These are phyloP conservation scores for Paramyrothecium roridum DNA, from an alignment of 2,329 filamentous ascomycete species.

Conservation along the genomic window DNA sequence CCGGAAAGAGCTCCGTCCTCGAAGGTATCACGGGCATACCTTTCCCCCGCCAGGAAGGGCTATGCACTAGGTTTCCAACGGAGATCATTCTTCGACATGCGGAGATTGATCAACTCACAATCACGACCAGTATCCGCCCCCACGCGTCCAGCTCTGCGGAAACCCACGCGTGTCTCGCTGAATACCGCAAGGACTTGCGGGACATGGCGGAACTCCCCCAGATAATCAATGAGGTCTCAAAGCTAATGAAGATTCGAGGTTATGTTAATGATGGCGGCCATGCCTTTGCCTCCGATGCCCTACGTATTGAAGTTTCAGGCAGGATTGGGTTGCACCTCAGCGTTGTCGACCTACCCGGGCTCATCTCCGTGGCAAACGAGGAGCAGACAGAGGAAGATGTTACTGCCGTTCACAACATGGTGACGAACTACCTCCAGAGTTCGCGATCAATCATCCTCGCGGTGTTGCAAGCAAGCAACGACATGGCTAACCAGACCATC, in stretches of 20 bases:
- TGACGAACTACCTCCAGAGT: constrained; percentile 36
- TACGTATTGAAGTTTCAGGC: constrained; percentile 18
- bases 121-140: constrained; percentile 13
- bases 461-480: constrained; percentile 36
- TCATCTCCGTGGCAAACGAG: constrained; percentile 33
- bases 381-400: constrained; percentile 29
- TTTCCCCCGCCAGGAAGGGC: constrained; percentile 11
- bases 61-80: constrained; percentile 18
- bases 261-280: neutral
- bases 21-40: constrained; percentile 16
- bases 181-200: constrained; percentile 9
- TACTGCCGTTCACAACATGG: constrained; percentile 28
- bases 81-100: constrained; percentile 16
- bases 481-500: constrained; percentile 34
- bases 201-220: constrained; percentile 16
- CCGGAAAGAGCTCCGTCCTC: constrained; percentile 19
- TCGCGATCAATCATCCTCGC: constrained; percentile 40
- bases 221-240: constrained; percentile 15
- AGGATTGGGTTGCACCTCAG: constrained; percentile 31
- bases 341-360: constrained; percentile 43
- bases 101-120: neutral
- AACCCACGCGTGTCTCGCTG: constrained; percentile 3
- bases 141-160: constrained; percentile 6
- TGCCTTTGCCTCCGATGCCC: constrained; percentile 17
- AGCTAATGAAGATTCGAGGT: constrained; percentile 12